Base-by-base conservation (phyloP, 257 asterid genomes). In the Fraxinus quadrangulata region DNA sequence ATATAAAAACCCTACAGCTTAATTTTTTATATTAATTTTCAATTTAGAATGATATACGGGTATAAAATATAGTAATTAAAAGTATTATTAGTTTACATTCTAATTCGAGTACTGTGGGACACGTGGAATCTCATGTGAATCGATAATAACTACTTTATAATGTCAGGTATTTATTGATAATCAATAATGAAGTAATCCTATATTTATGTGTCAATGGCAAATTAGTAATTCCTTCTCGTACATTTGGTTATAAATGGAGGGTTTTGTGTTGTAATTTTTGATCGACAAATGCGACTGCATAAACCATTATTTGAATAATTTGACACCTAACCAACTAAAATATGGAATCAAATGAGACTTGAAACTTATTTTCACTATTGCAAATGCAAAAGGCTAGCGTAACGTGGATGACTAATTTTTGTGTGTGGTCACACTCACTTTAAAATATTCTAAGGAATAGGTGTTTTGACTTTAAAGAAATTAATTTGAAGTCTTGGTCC, bases 11-110 rank as follows among this genome's bases (percentile, higher is more conserved):
- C 1, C n/a, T 1, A 56, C 54, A 63, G 30, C 49, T 10, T 54
- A 74, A 23, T 51, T 75, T 80, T 80, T 39, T 30, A 69, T 70
- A 28, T 33, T 70, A 77, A 42, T 63, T 78, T 28, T 31, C 14
- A 42, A 14, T 0, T 3, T 11, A 42, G 4, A 42, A 42, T 42
- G 49, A 42, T 47, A 47, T 3, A 1, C 12, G 11, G 0, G 16
- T 40, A 40, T 11, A 71, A 71, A 33, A 17, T 59, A 6, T 40
- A 49, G 65, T 26, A 33, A 70, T 31, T 45, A 17, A 61, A 67
- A 63, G n/a, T 63, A 34, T 71, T 81, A 70, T 37, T 61, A 67
- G 40, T 51, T 5, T 54, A 5, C 26, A 6, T 54, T 54, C 11
- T 54, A 10, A 54, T n/a, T 6, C 0, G 26, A 42, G 49, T 42